A percentile compares a stretch with the other conserved stretches of the same genome.
phyloP scores from a whole-genome alignment of 768 basidiomycete genomes.

The Lactarius quietus region DNA sequence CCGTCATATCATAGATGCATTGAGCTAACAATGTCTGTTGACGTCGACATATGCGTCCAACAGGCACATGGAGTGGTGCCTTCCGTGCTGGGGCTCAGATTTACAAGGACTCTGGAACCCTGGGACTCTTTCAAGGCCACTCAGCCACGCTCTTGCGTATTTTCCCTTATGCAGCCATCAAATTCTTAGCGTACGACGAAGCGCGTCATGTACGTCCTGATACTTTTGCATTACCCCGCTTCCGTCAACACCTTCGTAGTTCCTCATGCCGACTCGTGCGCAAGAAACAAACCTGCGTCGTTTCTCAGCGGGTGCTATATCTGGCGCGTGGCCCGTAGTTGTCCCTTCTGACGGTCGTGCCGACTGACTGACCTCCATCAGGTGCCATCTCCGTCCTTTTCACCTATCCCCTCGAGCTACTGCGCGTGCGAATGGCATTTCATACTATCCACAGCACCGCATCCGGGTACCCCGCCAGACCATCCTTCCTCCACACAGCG shows the following conservation, averaged over 20 bases:
- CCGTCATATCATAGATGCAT: no score
- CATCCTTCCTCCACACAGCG: conserved; percentile 54
- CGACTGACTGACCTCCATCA: conserved; percentile 25
- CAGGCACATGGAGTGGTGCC: no score
- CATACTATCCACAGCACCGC: conserved; percentile 26
- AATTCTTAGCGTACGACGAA: conserved; percentile 95
- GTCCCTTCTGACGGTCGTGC: no score
- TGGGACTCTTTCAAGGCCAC: conserved; percentile 95
- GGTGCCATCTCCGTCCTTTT: conserved; percentile 85
- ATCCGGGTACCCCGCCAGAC: conserved; percentile 29
- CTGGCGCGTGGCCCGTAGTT: conserved; percentile 54
- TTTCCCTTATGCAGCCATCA: conserved; percentile 96
- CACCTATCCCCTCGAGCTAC: conserved; percentile 94
- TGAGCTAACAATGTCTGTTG: not conserved
- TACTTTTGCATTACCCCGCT: not conserved
- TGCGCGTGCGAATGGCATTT: conserved; percentile 94
- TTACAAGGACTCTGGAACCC: no score
- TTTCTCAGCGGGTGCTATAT: conserved; percentile 82
- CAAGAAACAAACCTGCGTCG: conserved; percentile 75
- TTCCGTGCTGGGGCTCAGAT: no score
- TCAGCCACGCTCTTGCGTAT: conserved; percentile 77
- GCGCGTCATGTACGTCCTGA: conserved; percentile 59
- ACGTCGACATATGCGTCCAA: no score
- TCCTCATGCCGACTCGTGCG: conserved; percentile 80
- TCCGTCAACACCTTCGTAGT: conserved; percentile 38